Base-by-base conservation (phyloP, 495 filamentous ascomycete species). In the Hypomontagnella monticulosa region DNA sequence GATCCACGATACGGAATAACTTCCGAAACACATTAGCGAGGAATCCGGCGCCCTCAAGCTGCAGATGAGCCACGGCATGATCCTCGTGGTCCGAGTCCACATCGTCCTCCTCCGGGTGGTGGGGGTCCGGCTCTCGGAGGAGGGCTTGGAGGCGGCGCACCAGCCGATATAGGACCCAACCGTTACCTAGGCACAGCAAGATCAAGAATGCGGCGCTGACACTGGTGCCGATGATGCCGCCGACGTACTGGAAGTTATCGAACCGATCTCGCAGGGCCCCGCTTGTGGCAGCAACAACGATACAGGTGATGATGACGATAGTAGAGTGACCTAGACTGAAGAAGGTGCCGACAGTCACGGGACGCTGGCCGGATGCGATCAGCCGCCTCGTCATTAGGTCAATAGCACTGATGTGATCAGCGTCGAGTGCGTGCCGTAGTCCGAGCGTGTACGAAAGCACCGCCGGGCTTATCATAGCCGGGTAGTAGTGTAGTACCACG, bases 371-470 rank as follows among this genome's bases (percentile, higher is more conserved):
- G 0, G 90, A 85, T 16, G 94, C 94, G 42, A 97, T 84, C n/a
- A 98, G 84, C 9, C 93, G 85, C 20, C 95, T 85, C 4, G 94
- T 98, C 90, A 95, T 97, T 11, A 98, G 83, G 78, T 98, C 95
- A 66, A 98, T 98, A 50, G 93, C 94, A 48, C 90, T 88, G 76
- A 99, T 97, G 78, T 99, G 95, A 76, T 99, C 94, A 12, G 95
- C 95, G 73, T 97, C 95, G 47, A 97, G 87, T 3, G 95, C 95
- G 83, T 99, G 94, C 51, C 95, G 87, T 16, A 99, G 84, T 5
- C 95, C 94, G 4, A 99, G 83, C 0, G 93, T 93, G 74, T 96
- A 97, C 11, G 94, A 86, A 0, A 96, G 83, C 12, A 94, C 86
- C 4, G 93, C 90, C 3, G 92, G 89, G 12, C 89, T 89, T 38